Conservation (phyloP, 208 protist genomes). For the Acanthamoeba triangularis region DNA sequence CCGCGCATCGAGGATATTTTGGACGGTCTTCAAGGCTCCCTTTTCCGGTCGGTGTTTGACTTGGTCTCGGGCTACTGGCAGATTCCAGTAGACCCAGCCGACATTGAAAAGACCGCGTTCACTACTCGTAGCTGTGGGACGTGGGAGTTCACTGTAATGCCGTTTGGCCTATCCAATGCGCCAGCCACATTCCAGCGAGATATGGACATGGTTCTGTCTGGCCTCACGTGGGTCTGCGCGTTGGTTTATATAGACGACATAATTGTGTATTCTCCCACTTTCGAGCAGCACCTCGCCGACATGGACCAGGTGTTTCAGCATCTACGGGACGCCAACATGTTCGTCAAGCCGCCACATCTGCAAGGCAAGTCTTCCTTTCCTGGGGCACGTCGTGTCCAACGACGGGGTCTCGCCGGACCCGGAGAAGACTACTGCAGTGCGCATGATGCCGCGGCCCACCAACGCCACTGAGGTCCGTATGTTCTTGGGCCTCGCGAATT, state of each 20-base stretch:
- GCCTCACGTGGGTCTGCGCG: neutral
- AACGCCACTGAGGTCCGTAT: neutral
- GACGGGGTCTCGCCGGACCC: neutral
- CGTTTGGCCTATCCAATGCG: conserved; percentile 76
- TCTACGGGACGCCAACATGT: neutral
- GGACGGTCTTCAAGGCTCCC: neutral
- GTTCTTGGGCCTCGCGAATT: conserved; percentile 20
- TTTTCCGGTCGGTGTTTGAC: conserved; percentile 7
- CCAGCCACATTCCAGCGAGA: conserved; percentile 72
- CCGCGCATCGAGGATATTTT: conserved; percentile 42
- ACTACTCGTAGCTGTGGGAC: neutral
- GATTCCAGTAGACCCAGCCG: conserved; percentile 28
- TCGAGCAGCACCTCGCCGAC: neutral
- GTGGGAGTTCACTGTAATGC: conserved; percentile 69
- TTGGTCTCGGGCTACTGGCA: conserved; percentile 69
- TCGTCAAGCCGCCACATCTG: conserved; percentile 22
- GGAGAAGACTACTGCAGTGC: neutral
- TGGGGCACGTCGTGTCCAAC: conserved; percentile 24
- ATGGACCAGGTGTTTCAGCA: neutral
- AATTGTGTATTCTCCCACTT: neutral
- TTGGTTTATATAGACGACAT: conserved; percentile 65
- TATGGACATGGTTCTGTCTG: conserved; percentile 40
- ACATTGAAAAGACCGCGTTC: conserved; percentile 75
- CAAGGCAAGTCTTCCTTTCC: neutral
- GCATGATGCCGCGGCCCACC: neutral